A percentile compares a stretch with the other conserved stretches of the same genome.
Conservation (phyloP, 306 rosid species). For the Canavalia gladiata region DNA sequence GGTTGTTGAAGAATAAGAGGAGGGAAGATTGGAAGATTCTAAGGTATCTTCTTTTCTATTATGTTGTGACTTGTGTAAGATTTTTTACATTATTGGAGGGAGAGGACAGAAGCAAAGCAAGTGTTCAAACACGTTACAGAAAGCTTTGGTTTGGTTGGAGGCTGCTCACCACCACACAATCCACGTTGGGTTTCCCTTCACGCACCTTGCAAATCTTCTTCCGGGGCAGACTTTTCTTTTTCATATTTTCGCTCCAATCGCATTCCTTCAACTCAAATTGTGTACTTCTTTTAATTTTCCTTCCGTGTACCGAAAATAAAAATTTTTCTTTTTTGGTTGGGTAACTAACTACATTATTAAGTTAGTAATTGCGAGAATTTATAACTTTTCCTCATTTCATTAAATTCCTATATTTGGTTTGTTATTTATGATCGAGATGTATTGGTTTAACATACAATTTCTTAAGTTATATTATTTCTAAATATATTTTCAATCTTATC, state of each 20-base stretch:
- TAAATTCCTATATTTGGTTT: not conserved
- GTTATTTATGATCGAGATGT: not conserved
- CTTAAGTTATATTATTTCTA: no score
- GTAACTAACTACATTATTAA: not conserved
- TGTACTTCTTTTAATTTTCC: not conserved
- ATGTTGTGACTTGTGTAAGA: not conserved
- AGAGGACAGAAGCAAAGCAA: not conserved
- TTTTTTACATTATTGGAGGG: conserved; percentile 28
- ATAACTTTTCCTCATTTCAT: not conserved
- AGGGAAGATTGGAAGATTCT: conserved; percentile 67
- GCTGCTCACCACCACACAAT: conserved; percentile 34
- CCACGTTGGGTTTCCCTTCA: conserved; percentile 32
- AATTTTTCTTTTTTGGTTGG: not conserved
- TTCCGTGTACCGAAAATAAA: no score
- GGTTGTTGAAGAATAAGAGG: not conserved
- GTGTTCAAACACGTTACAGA: not conserved
- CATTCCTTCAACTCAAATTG: not conserved
- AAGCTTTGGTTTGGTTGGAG: conserved; percentile 6
- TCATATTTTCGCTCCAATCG: conserved; percentile 10
- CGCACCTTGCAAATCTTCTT: conserved; percentile 39
- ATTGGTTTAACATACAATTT: no score
- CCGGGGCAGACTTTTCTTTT: not conserved
- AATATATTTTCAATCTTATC: no score
- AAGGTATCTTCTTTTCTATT: conserved; percentile 57
- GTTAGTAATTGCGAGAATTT: not conserved